Evolutionary conservation across 257 asterid genomes (phyloP).

Genomic region (Fraxinus cuspidata): DNA sequence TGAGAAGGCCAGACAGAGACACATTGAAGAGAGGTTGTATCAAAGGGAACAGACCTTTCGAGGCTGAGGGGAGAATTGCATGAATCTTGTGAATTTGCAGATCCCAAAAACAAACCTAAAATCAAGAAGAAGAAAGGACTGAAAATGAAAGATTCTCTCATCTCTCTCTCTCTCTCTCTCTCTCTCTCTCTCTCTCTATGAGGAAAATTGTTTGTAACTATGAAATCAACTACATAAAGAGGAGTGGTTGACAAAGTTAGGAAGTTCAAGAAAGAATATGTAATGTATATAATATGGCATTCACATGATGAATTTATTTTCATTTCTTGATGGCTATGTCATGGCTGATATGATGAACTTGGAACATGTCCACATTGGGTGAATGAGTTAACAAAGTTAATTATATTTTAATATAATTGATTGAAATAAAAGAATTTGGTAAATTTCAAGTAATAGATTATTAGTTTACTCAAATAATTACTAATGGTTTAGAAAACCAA

Average conservation of each 20-base stretch:
- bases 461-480: neutral
- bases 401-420: no score
- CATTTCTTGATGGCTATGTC: neutral
- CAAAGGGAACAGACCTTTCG: constrained; percentile 44
- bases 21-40: constrained; percentile 59
- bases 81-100: constrained; percentile 68
- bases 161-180: constrained; percentile 15
- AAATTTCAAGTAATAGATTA: neutral
- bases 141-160: constrained; percentile 34
- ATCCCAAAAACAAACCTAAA: neutral
- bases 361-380: neutral
- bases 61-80: constrained; percentile 49
- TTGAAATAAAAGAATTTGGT: neutral
- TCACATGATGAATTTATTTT: neutral
- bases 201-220: neutral
- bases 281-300: neutral
- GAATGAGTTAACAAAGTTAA: neutral
- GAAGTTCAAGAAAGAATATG: constrained; percentile 21
- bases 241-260: constrained; percentile 36
- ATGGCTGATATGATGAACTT: neutral
- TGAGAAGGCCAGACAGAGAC: constrained; percentile 61
- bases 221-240: constrained; percentile 27
- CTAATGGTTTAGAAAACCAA: neutral
- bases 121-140: constrained; percentile 5
- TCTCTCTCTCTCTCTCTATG: constrained; percentile 18